Evolutionary conservation across 768 basidiomycete genomes (phyloP).

Genomic region (Butyriboletus loyo): DNA sequence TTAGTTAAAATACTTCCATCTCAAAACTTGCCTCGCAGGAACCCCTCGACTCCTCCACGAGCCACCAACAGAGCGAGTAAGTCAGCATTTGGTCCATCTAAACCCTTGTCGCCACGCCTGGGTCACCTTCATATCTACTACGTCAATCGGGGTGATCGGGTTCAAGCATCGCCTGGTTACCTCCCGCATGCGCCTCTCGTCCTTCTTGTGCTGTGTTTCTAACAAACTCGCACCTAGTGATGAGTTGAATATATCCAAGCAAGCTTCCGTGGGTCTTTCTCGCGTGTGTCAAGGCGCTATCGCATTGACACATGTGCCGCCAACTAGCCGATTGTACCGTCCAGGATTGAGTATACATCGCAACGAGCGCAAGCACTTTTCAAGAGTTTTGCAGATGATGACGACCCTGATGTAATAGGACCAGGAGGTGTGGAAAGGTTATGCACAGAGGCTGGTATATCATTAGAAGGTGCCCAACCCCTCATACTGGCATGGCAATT

Average conservation of each 20-base stretch:
- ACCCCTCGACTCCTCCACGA: conserved; percentile 25
- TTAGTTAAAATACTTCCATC: conserved; percentile 15
- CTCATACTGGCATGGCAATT: conserved; percentile 77
- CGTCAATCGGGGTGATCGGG: conserved; percentile 22
- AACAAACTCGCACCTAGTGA: conserved; percentile 51
- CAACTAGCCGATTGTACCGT: conserved; percentile 3
- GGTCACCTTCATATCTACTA: conserved; percentile 10
- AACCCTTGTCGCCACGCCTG: conserved; percentile 9
- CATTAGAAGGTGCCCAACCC: conserved; percentile 70
- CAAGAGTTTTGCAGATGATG: conserved; percentile 56
- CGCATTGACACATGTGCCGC: not conserved
- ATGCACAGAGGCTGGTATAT: conserved; percentile 66
- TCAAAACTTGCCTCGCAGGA: conserved; percentile 19
- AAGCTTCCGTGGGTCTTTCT: conserved; percentile 26
- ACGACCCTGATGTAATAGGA: conserved; percentile 51
- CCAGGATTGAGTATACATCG: conserved; percentile 43
- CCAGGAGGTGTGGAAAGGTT: conserved; percentile 71
- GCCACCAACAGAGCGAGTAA: conserved; percentile 28
- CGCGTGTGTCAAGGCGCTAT: not conserved
- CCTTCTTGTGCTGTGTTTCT: conserved; percentile 64
- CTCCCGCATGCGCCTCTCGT: conserved; percentile 56
- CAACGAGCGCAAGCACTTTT: conserved; percentile 56
- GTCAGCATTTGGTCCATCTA: conserved; percentile 24
- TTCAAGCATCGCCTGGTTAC: conserved; percentile 26
- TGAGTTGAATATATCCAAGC: conserved; percentile 37